Conservation (phyloP, 495 filamentous ascomycete species). For the Penicillium fimorum region DNA sequence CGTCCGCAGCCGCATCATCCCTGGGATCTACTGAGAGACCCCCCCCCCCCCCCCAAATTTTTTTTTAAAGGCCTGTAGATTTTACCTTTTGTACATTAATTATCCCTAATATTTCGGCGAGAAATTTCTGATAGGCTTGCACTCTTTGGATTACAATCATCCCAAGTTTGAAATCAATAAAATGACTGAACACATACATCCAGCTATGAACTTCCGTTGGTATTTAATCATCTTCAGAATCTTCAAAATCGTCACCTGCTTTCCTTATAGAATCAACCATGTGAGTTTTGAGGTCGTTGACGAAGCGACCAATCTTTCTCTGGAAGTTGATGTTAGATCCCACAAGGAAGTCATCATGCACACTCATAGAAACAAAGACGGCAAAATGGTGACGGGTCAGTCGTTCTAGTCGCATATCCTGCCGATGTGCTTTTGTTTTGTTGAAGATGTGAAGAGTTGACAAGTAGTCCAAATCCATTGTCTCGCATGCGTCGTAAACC, state of each 20-base stretch:
- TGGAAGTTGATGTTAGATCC: not conserved
- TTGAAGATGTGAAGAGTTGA: not conserved
- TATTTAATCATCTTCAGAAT: not conserved
- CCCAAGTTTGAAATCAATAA: not conserved
- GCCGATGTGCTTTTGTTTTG: not conserved
- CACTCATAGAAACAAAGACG: not conserved
- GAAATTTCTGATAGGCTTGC: not conserved
- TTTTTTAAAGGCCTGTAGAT: not conserved
- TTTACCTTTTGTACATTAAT: not conserved
- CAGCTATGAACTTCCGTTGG: not conserved
- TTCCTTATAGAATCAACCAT: not conserved
- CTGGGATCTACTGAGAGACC: constrained; percentile 80
- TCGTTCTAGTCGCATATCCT: not conserved
- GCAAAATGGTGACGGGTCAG: constrained; percentile 1
- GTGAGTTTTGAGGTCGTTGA: not conserved
- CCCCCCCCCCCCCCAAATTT: too few relatives aligned
- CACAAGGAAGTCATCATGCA: not conserved
- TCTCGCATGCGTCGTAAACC: not conserved
- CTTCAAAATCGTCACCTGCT: not conserved
- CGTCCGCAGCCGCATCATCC: constrained; percentile 83
- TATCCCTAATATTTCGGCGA: not conserved
- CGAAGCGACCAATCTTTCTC: not conserved
- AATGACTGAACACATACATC: not conserved
- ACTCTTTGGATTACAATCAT: not conserved
- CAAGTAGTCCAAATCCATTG: not conserved